Evolutionary conservation across 2,329 filamentous ascomycete species (phyloP).

Genomic region (Bisporella sp.): DNA sequence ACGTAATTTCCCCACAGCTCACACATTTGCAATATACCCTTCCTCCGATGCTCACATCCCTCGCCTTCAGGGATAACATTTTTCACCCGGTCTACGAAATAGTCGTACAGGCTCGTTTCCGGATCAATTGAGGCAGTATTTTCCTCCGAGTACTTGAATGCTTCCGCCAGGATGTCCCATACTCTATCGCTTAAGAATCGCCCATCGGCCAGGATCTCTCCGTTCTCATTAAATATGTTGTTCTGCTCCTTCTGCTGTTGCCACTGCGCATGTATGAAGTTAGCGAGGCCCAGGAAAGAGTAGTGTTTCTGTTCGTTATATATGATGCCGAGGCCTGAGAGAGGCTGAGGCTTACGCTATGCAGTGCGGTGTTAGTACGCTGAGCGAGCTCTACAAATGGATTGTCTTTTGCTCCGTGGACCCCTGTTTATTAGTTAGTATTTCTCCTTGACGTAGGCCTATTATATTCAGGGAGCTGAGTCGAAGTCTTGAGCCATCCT

Average conservation of each 20-base stretch:
- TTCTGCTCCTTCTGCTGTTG: conserved; percentile 24
- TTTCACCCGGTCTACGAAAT: conserved; percentile 43
- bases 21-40: conserved; percentile 32
- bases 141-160: conserved; percentile 46
- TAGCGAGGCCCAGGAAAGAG: too few relatives aligned
- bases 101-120: conserved; percentile 42
- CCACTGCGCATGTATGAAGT: too few relatives aligned
- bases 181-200: conserved; percentile 31
- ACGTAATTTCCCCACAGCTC: conserved; percentile 45
- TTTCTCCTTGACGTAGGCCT: neutral
- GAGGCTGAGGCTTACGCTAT: conserved; percentile 10
- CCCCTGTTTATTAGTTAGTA: conserved; percentile 7
- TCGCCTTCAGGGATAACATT: conserved; percentile 30
- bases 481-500: too few relatives aligned
- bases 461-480: too few relatives aligned
- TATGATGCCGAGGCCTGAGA: too few relatives aligned
- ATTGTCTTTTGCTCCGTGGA: conserved; percentile 30
- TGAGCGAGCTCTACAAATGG: conserved; percentile 46
- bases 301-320: too few relatives aligned
- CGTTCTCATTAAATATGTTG: conserved; percentile 37
- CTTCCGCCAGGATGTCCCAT: conserved; percentile 46
- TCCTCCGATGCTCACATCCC: conserved; percentile 25
- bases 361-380: conserved; percentile 40
- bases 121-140: conserved; percentile 40
- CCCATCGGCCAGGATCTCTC: conserved; percentile 31